A percentile compares a stretch with the other conserved stretches of the same genome.
phyloP scores from a whole-genome alignment of 768 basidiomycete genomes.

The Leccinum obscurum region DNA sequence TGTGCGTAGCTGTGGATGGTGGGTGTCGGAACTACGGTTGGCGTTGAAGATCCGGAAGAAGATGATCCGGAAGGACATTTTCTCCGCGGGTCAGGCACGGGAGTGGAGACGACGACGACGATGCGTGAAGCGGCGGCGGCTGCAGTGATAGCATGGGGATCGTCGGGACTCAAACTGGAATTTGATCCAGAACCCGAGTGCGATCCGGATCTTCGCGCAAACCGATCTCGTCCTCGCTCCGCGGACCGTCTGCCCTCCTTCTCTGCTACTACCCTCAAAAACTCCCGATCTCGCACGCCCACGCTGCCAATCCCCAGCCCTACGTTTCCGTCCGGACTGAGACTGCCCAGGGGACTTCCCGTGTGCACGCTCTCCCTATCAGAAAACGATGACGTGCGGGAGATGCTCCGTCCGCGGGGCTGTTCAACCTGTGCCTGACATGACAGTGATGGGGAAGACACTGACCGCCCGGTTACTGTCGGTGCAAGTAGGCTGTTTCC shows the following conservation, averaged over 20 bases:
- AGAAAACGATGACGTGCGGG: slow-evolving; percentile 56
- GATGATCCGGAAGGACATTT: slow-evolving; percentile 21
- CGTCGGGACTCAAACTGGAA: slow-evolving; percentile 36
- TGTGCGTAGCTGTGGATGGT: neutral
- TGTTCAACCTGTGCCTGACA: slow-evolving; percentile 34
- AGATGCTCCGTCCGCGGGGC: slow-evolving; percentile 52
- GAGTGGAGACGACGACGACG: slow-evolving; percentile 5
- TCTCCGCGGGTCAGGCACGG: slow-evolving; percentile 15
- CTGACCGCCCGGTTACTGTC: slow-evolving; percentile 31
- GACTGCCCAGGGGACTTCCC: slow-evolving; percentile 38
- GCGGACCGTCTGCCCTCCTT: slow-evolving; percentile 28
- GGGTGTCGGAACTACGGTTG: slow-evolving; percentile 13
- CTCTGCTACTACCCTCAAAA: slow-evolving; percentile 15
- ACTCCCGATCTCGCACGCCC: slow-evolving; percentile 37
- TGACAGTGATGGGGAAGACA: slow-evolving; percentile 36
- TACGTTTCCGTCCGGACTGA: slow-evolving; percentile 40
- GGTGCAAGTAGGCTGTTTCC: slow-evolving; percentile 28
- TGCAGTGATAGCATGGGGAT: slow-evolving; percentile 7
- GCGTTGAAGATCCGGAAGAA: slow-evolving; percentile 30
- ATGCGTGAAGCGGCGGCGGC: neutral
- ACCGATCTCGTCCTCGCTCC: slow-evolving; percentile 34
- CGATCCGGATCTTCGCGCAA: slow-evolving; percentile 26
- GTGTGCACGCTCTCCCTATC: slow-evolving; percentile 44
- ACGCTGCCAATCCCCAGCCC: slow-evolving; percentile 33
- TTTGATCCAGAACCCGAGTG: slow-evolving; percentile 36